Conservation (phyloP, 1,284 basidiomycete genomes). For the Apiotrichum akiyoshidainum region DNA sequence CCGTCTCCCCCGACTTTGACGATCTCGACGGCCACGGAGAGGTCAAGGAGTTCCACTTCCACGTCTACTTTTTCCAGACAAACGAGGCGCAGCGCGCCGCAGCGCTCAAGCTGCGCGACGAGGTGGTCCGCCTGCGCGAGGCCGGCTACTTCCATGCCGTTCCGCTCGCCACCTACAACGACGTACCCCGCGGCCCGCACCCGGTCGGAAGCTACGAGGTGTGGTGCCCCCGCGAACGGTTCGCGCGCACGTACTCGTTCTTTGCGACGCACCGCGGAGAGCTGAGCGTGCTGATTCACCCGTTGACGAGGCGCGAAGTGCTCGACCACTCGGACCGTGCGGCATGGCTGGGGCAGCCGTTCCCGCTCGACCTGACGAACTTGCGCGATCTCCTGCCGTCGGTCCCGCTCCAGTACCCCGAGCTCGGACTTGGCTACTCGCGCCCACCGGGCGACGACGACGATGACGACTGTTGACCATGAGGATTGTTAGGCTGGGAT, state of each 20-base stretch:
- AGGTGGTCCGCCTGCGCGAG: not conserved
- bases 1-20: not conserved
- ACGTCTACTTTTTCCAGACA: slow-evolving; percentile 9
- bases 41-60: slow-evolving; percentile 7
- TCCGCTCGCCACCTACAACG: slow-evolving; percentile 6
- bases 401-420: slow-evolving; percentile 7
- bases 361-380: not conserved
- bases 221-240: slow-evolving; percentile 6
- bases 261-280: not conserved
- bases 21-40: slow-evolving; percentile 9
- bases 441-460: not conserved
- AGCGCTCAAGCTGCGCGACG: slow-evolving; percentile 6
- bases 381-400: not conserved
- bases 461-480: too few species aligned
- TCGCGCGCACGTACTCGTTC: not conserved
- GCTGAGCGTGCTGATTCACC: slow-evolving; percentile 2
- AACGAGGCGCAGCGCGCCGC: slow-evolving; percentile 2
- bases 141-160: slow-evolving; percentile 7
- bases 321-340: slow-evolving; percentile 6
- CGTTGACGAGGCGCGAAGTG: slow-evolving; percentile 3
- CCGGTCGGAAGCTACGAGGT: slow-evolving; percentile 5
- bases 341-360: not conserved
- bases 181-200: slow-evolving; percentile 8
- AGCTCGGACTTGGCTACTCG: slow-evolving; percentile 7
- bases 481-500: too few species aligned